Conservation (phyloP, 2,329 filamentous ascomycete species). For the Phoma herbarum region DNA sequence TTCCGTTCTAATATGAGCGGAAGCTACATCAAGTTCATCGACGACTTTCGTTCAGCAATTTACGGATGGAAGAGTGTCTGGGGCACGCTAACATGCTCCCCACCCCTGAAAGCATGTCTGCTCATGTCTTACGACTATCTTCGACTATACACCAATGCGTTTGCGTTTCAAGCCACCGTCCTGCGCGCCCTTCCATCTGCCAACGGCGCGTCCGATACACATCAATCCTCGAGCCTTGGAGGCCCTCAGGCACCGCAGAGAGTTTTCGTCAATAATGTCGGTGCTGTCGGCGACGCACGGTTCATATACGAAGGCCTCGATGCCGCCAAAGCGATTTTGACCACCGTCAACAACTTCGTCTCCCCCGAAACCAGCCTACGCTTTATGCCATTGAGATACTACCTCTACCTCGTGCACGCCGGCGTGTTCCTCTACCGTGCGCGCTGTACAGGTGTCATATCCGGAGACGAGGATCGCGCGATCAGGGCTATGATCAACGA, state of each 20-base stretch:
- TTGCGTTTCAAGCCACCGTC: slow-evolving; percentile 76
- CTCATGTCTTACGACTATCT: slow-evolving; percentile 77
- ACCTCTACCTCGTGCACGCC: slow-evolving; percentile 60
- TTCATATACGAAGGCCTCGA: slow-evolving; percentile 62
- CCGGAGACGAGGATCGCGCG: slow-evolving; percentile 57
- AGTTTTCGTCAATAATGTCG: slow-evolving; percentile 61
- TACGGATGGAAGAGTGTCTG: slow-evolving; percentile 76
- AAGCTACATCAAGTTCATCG: slow-evolving; percentile 78
- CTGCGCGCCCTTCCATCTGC: slow-evolving; percentile 54
- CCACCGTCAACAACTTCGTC: slow-evolving; percentile 61
- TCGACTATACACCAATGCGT: slow-evolving; percentile 76
- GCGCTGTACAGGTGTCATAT: slow-evolving; percentile 58
- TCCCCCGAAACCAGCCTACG: slow-evolving; percentile 57
- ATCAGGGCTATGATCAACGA: slow-evolving; percentile 59
- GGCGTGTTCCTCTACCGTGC: slow-evolving; percentile 61
- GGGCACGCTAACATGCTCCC: slow-evolving; percentile 72
- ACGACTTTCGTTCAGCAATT: slow-evolving; percentile 74
- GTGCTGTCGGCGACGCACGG: slow-evolving; percentile 58
- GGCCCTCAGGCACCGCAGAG: slow-evolving; percentile 42
- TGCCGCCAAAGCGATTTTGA: slow-evolving; percentile 59
- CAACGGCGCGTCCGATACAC: slow-evolving; percentile 21
- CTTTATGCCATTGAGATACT: slow-evolving; percentile 60
- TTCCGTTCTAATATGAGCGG: slow-evolving; percentile 75
- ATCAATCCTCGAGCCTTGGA: slow-evolving; percentile 3
- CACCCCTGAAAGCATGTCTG: slow-evolving; percentile 71